Evolutionary conservation across 768 basidiomycete species (phyloP).

Genomic region (Mycena polygramma): DNA sequence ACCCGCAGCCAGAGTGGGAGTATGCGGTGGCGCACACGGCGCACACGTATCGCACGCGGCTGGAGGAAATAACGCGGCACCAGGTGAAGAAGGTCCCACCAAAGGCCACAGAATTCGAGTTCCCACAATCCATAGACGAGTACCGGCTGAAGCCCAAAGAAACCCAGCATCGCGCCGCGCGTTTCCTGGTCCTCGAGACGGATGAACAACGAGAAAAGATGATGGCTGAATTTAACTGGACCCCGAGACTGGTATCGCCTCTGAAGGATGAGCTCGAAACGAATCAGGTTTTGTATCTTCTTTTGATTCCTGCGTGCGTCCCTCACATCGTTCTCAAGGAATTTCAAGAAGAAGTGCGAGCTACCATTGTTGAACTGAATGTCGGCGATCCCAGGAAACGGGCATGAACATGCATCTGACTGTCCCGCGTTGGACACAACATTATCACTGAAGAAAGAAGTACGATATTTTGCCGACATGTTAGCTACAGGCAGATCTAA

Average conservation of each 20-base stretch:
- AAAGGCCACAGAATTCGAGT: constrained; percentile 40
- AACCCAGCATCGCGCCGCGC: constrained; percentile 62
- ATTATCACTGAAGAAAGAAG: too few relatives aligned
- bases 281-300: constrained; percentile 43
- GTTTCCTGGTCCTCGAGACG: constrained; percentile 54
- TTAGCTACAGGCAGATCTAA: too few relatives aligned
- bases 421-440: too few relatives aligned
- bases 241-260: constrained; percentile 60
- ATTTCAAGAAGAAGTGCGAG: constrained; percentile 28
- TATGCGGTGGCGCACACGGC: constrained; percentile 42
- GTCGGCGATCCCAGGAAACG: constrained; percentile 22
- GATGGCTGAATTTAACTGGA: constrained; percentile 65
- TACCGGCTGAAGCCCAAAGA: constrained; percentile 55
- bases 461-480: too few relatives aligned
- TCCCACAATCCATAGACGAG: constrained; percentile 52
- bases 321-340: constrained; percentile 7
- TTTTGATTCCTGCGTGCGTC: neutral
- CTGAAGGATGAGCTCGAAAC: constrained; percentile 55
- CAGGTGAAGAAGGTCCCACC: constrained; percentile 18
- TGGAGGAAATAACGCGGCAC: constrained; percentile 41
- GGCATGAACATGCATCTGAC: neutral
- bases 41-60: constrained; percentile 47
- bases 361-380: constrained; percentile 5
- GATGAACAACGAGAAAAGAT: constrained; percentile 57
- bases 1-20: constrained; percentile 43